Conservation (phyloP, 306 rosid genomes). For the Senna siamea region DNA sequence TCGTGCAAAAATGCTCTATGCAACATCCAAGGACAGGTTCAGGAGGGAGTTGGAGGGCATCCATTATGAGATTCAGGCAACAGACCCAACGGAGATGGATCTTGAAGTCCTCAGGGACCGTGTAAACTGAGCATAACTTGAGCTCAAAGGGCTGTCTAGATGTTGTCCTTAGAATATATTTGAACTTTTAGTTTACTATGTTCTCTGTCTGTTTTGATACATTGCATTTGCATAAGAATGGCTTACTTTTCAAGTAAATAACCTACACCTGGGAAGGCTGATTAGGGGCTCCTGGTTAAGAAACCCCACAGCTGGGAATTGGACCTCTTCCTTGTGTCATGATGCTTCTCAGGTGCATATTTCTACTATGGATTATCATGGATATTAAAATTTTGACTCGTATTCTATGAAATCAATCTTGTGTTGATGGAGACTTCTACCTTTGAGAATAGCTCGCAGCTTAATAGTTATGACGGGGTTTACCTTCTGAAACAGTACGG, state of each 20-base stretch:
- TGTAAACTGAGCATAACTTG: slow-evolving; percentile 55
- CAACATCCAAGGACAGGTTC: slow-evolving; percentile 83
- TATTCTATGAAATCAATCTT: slow-evolving; percentile 29
- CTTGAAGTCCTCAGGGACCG: slow-evolving; percentile 77
- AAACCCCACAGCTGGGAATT: slow-evolving; percentile 48
- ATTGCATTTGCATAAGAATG: slow-evolving; percentile 14
- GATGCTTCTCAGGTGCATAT: slow-evolving; percentile 70
- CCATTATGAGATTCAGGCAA: slow-evolving; percentile 91
- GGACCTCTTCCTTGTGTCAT: slow-evolving; percentile 58
- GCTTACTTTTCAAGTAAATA: slow-evolving; percentile 48
- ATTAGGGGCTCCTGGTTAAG: slow-evolving; percentile 53
- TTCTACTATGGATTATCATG: slow-evolving; percentile 33
- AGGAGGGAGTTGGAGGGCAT: slow-evolving; percentile 77
- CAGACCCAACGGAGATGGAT: slow-evolving; percentile 86
- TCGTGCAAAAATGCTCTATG: slow-evolving; percentile 84
- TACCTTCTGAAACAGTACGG: too few species aligned
- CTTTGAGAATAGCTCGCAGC: background rate
- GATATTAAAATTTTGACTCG: slow-evolving; percentile 36
- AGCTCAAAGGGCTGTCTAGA: slow-evolving; percentile 36
- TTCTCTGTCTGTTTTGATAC: slow-evolving; percentile 37
- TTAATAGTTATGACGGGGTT: background rate
- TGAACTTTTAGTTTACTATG: slow-evolving; percentile 40
- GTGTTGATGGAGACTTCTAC: background rate
- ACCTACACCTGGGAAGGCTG: slow-evolving; percentile 67
- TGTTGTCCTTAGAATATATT: slow-evolving; percentile 42